Conservation (phyloP, 2,329 filamentous ascomycete genomes). For the Botrytis byssoidea region DNA sequence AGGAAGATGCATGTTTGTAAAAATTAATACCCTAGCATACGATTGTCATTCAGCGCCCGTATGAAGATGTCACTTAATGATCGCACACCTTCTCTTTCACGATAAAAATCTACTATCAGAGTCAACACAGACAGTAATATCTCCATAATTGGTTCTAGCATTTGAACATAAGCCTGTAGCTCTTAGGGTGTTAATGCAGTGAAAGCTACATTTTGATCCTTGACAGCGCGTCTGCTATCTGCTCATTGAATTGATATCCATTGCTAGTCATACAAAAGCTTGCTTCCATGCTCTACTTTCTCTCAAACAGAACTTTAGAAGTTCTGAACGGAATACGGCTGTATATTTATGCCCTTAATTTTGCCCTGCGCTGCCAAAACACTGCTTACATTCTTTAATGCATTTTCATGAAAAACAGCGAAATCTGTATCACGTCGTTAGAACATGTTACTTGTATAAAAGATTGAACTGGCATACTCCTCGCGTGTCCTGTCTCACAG, state of each 20-base stretch:
- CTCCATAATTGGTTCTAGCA: background rate
- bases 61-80: background rate
- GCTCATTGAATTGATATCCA: background rate
- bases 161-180: background rate
- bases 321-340: conserved; percentile 3
- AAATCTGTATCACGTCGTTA: background rate
- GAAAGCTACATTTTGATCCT: background rate
- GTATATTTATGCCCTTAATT: background rate
- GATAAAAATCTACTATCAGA: background rate
- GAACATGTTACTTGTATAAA: background rate
- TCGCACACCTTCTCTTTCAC: background rate
- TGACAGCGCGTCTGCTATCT: background rate
- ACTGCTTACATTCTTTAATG: conserved; percentile 9
- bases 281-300: background rate
- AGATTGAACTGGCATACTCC: background rate
- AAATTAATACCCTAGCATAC: no score
- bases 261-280: background rate
- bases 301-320: background rate
- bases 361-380: conserved; percentile 7
- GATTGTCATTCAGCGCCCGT: background rate
- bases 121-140: background rate
- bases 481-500: conserved; percentile 7
- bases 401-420: conserved; percentile 12
- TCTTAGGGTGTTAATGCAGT: background rate
- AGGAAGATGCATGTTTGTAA: background rate